Evolutionary conservation across 1,284 basidiomycete species (phyloP).

Genomic region (Leucoagaricus sp.): DNA sequence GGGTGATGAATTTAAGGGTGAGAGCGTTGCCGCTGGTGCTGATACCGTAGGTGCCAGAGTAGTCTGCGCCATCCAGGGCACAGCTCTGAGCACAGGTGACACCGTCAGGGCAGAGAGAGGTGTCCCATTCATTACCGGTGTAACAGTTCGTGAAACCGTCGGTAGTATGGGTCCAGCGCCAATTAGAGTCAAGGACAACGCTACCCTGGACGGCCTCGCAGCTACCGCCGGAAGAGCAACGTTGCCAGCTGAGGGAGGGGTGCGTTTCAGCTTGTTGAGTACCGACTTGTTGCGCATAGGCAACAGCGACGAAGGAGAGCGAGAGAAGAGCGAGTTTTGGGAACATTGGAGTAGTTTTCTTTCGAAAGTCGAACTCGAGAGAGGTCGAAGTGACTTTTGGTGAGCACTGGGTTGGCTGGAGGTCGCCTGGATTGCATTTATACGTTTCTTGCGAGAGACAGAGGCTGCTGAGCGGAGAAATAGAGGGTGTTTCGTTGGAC

Average conservation of each 20-base stretch:
- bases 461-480: neutral
- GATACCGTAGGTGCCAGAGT: slow-evolving; percentile 17
- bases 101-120: slow-evolving; percentile 14
- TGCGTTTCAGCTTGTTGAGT: slow-evolving; percentile 37
- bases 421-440: neutral
- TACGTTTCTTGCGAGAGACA: neutral
- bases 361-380: neutral
- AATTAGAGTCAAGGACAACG: slow-evolving; percentile 40
- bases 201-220: slow-evolving; percentile 28
- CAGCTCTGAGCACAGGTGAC: slow-evolving; percentile 14
- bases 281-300: slow-evolving; percentile 37
- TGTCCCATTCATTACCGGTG: slow-evolving; percentile 20
- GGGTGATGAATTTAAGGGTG: slow-evolving; percentile 18
- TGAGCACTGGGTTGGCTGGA: neutral
- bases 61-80: slow-evolving; percentile 19
- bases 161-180: slow-evolving; percentile 37
- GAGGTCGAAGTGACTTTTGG: slow-evolving; percentile 4
- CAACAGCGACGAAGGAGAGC: slow-evolving; percentile 28
- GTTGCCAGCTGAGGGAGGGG: slow-evolving; percentile 33
- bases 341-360: slow-evolving; percentile 7
- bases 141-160: slow-evolving; percentile 19
- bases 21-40: slow-evolving; percentile 15
- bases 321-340: slow-evolving; percentile 20
- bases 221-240: slow-evolving; percentile 32
- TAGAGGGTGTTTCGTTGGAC: neutral